These are phyloP conservation scores for Komagataea norvegica DNA, from an alignment of 1,139 yeast genomes.

Conservation along the genomic window DNA sequence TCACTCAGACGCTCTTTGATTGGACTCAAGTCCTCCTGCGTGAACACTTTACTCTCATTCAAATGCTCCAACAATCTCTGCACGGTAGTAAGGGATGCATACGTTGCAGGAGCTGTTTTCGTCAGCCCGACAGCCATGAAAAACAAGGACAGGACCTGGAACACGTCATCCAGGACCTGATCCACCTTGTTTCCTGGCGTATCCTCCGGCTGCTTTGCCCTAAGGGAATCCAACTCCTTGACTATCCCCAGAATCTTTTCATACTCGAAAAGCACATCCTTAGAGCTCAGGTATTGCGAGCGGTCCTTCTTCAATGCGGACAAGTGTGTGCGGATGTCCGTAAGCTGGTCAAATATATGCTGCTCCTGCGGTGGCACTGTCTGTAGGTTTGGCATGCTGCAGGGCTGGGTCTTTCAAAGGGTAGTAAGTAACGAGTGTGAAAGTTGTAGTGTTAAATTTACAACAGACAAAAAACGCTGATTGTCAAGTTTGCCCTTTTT, in stretches of 20 bases:
- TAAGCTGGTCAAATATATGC: slow-evolving; percentile 43
- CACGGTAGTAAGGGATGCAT: slow-evolving; percentile 82
- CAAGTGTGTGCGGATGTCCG: slow-evolving; percentile 44
- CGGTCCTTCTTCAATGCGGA: slow-evolving; percentile 62
- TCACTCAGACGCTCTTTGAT: slow-evolving; percentile 67
- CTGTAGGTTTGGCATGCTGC: slow-evolving; percentile 26
- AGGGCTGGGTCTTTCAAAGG: background rate
- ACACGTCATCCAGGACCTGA: slow-evolving; percentile 76
- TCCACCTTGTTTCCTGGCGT: slow-evolving; percentile 46
- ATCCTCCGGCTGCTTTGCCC: slow-evolving; percentile 26
- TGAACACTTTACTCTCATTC: slow-evolving; percentile 73
- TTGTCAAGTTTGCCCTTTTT: background rate
- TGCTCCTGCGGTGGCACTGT: slow-evolving; percentile 50
- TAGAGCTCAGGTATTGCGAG: slow-evolving; percentile 55
- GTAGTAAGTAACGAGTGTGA: background rate
- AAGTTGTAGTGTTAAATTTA: background rate
- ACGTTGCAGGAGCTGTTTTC: slow-evolving; percentile 89
- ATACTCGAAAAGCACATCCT: slow-evolving; percentile 54
- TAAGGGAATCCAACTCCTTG: slow-evolving; percentile 45
- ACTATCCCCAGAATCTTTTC: slow-evolving; percentile 47
- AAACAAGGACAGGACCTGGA: slow-evolving; percentile 79
- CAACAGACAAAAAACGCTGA: background rate
- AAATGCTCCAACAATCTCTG: slow-evolving; percentile 77
- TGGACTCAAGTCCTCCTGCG: slow-evolving; percentile 77
- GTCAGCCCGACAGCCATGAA: slow-evolving; percentile 88